These are phyloP conservation scores for Isatis lusitanica DNA, from an alignment of 441 rosid species.

Conservation along the genomic window DNA sequence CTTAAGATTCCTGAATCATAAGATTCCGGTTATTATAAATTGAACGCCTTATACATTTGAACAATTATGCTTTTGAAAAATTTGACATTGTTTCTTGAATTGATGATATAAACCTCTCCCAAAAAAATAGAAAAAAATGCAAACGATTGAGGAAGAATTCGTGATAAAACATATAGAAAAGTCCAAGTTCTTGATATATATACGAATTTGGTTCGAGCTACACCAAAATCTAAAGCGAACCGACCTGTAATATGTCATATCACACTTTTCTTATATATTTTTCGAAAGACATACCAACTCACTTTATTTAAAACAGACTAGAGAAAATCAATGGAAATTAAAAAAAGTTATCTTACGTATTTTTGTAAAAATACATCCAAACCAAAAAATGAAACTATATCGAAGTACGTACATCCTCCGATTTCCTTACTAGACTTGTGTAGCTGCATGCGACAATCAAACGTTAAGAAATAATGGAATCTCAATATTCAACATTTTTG, in stretches of 20 bases:
- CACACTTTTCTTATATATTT: background rate
- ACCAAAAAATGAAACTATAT: background rate
- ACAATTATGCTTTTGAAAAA: background rate
- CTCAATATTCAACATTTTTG: background rate
- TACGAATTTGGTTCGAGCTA: background rate
- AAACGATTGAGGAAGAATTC: background rate
- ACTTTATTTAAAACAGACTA: background rate
- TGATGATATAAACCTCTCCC: background rate
- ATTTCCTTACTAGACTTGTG: background rate
- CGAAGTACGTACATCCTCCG: background rate
- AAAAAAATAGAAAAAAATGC: background rate
- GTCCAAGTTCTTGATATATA: background rate
- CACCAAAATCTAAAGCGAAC: background rate
- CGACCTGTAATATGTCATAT: background rate
- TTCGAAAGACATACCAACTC: background rate
- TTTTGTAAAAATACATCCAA: background rate
- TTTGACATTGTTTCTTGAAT: background rate
- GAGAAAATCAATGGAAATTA: background rate
- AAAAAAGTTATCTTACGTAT: background rate
- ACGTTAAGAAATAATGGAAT: background rate
- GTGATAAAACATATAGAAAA: background rate
- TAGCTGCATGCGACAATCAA: background rate
- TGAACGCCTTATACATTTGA: background rate
- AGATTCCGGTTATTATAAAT: background rate
- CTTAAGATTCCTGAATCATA: conserved; percentile 23